A percentile compares a stretch with the other conserved stretches of the same genome.
These are phyloP conservation scores for Beauveria rudraprayagi DNA, from an alignment of 2,329 filamentous ascomycete genomes.

Conservation along the genomic window DNA sequence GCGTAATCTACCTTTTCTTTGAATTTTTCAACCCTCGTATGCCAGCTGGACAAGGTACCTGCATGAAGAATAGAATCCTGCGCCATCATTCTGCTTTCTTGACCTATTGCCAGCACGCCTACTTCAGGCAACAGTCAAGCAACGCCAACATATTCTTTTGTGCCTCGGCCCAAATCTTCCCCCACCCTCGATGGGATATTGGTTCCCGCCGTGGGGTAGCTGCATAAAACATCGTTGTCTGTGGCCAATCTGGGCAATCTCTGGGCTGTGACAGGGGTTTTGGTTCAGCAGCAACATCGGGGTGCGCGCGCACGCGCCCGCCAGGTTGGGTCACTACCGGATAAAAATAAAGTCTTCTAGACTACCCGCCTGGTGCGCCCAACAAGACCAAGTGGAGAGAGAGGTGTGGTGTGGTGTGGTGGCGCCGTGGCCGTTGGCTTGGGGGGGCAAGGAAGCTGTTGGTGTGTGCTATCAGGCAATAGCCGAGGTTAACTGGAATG, in stretches of 20 bases:
- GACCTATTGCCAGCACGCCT: background rate
- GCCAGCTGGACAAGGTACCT: background rate
- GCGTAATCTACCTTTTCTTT: too few relatives aligned
- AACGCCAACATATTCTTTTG: background rate
- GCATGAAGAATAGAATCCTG: background rate
- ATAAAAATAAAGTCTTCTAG: background rate
- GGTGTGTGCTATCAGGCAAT: background rate
- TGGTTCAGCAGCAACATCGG: background rate
- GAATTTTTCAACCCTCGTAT: too few relatives aligned
- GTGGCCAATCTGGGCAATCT: background rate
- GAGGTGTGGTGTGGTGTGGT: background rate
- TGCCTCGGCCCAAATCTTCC: background rate
- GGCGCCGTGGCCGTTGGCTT: background rate
- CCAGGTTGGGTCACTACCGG: background rate
- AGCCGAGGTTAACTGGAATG: background rate
- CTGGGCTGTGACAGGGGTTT: background rate
- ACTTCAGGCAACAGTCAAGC: background rate
- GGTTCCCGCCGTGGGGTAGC: background rate
- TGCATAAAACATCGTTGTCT: background rate
- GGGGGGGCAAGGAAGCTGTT: background rate
- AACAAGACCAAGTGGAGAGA: background rate
- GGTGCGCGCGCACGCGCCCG: too few relatives aligned
- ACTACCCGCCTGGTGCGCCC: background rate
- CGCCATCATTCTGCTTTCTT: background rate
- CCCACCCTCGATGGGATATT: background rate